phyloP scores from a whole-genome alignment of 1,284 basidiomycete species.

The Pseudozyma pruni region DNA sequence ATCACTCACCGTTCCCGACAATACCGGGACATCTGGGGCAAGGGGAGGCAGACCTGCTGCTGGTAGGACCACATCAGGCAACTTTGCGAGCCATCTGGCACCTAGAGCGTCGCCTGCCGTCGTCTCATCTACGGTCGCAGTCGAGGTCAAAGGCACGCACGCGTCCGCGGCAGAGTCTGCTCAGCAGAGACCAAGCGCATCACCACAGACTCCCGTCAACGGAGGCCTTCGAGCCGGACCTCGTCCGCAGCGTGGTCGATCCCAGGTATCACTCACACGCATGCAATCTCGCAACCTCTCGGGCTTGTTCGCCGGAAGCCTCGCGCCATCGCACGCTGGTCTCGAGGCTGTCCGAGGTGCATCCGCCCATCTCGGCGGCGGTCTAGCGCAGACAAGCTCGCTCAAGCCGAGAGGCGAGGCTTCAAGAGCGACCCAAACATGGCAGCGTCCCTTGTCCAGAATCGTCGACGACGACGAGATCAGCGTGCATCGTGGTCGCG shows the following conservation, averaged over 20 bases:
- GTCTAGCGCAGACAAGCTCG: slow-evolving; percentile 13
- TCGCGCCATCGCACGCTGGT: slow-evolving; percentile 8
- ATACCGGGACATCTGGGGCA: neutral
- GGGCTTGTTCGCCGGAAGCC: slow-evolving; percentile 52
- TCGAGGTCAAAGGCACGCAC: slow-evolving; percentile 57
- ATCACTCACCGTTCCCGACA: slow-evolving; percentile 21
- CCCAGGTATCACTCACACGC: slow-evolving; percentile 39
- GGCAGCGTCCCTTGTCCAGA: slow-evolving; percentile 39
- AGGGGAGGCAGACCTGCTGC: slow-evolving; percentile 18
- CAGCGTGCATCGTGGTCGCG: slow-evolving; percentile 50
- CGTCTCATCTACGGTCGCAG: slow-evolving; percentile 49
- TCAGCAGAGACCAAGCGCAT: slow-evolving; percentile 14
- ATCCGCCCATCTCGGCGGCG: slow-evolving; percentile 3
- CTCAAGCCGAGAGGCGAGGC: slow-evolving; percentile 7
- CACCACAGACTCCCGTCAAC: slow-evolving; percentile 14
- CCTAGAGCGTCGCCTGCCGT: slow-evolving; percentile 53
- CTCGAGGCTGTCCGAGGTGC: slow-evolving; percentile 8
- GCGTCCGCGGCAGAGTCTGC: slow-evolving; percentile 38
- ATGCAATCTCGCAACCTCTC: slow-evolving; percentile 53
- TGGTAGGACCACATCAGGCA: slow-evolving; percentile 34
- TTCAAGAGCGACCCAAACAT: slow-evolving; percentile 7
- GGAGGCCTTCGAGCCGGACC: slow-evolving; percentile 35
- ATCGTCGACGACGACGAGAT: slow-evolving; percentile 64
- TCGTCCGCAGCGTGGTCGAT: slow-evolving; percentile 39
- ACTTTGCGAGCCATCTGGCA: slow-evolving; percentile 24